These are phyloP conservation scores for Phoma herbarum DNA, from an alignment of 2,329 filamentous ascomycete species.

Conservation along the genomic window DNA sequence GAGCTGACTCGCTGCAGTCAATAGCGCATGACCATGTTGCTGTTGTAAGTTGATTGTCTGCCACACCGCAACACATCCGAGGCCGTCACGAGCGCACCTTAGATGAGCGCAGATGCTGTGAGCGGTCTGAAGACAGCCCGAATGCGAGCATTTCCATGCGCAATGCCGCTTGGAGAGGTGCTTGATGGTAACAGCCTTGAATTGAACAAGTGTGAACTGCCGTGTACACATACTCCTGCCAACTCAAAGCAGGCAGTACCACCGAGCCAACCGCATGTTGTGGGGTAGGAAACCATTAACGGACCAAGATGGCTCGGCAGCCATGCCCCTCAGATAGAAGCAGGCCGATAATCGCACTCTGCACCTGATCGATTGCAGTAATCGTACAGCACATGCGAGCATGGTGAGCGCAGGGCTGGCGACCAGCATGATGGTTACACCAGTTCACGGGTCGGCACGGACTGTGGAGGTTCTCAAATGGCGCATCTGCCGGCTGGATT, in stretches of 20 bases:
- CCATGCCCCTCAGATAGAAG: conserved; percentile 27
- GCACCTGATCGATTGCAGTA: conserved; percentile 21
- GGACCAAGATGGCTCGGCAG: conserved; percentile 5
- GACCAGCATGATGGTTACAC: conserved; percentile 25
- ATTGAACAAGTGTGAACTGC: conserved; percentile 8
- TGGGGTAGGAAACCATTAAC: conserved; percentile 31
- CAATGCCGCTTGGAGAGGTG: not conserved
- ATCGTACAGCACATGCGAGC: conserved; percentile 14
- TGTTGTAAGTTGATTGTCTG: conserved; percentile 48
- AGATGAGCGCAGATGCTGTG: conserved; percentile 35
- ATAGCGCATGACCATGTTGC: conserved; percentile 32
- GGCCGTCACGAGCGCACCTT: conserved; percentile 36
- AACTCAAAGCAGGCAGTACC: conserved; percentile 13
- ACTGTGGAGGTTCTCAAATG: conserved; percentile 31
- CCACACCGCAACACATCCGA: conserved; percentile 44
- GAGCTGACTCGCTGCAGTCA: conserved; percentile 39
- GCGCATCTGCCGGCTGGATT: conserved; percentile 35
- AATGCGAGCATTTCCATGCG: conserved; percentile 1
- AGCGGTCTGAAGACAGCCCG: conserved; percentile 26
- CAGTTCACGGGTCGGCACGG: conserved; percentile 49
- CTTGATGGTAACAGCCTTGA: conserved; percentile 29
- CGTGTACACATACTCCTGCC: conserved; percentile 4
- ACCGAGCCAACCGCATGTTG: conserved; percentile 33
- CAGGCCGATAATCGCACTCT: conserved; percentile 34
- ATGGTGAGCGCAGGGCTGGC: conserved; percentile 18